Evolutionary conservation across 257 asterid species (phyloP), one percentile per base, ranked within the genome.

Genomic region (Plantago major): DNA sequence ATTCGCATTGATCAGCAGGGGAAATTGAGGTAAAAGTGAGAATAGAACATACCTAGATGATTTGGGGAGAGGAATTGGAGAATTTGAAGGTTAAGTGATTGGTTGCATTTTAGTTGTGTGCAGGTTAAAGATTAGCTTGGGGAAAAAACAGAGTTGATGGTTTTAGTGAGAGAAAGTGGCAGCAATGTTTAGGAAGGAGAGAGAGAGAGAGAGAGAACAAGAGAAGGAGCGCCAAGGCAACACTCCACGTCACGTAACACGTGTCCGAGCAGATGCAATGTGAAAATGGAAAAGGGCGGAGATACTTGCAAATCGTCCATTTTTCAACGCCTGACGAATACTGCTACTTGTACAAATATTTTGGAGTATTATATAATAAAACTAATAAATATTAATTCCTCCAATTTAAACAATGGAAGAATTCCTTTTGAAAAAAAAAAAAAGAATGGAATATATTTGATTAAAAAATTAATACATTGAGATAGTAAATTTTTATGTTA

Each of bases 211-310:
- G 46, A 58, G 15, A 19, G 45, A 67, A 11, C 7, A 45, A 42
- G 51, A 19, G 56, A 15, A 46, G 57, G 76, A 66, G 80, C 79
- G 95, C 84, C 82, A 82, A 79, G 75, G 79, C 85, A 77, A 71
- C 80, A 71, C 49, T 74, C 93, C 98, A 86, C 90, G 98, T 91
- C 96, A 86, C 65, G 38, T 14, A 69, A 78, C 94, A 91, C 97
- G 98, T 86, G 95, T 85, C 86, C 58, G 45, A n/a, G 17, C 52
- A 47, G 6, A 45, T 19, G 15, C 18, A 22, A 22, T 28, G 15
- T 53, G 11, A 9, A 18, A 49, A 33, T 9, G 46, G 40, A 18
- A 33, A 33, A n/a, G n/a, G n/a, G n/a, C n/a, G 26, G 11, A 17
- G 15, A 11, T 43, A 14, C 16, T 11, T 52, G 68, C 11, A 33